A percentile compares a stretch with the other conserved stretches of the same genome.
Evolutionary conservation across 768 basidiomycete genomes (phyloP).

Genomic region (Pleurotus tuber-regium): DNA sequence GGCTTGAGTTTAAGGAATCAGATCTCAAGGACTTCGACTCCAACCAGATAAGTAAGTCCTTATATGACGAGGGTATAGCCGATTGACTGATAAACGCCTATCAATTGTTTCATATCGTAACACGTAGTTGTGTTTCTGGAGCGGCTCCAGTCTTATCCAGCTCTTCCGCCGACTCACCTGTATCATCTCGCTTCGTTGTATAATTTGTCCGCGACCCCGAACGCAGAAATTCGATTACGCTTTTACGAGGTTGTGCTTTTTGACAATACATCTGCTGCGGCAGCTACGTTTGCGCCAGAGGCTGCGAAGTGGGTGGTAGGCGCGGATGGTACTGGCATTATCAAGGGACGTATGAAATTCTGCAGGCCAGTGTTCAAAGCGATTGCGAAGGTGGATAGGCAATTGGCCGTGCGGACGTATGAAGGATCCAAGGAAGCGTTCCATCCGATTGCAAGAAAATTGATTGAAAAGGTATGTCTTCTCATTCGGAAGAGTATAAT

Average conservation of each 20-base stretch:
- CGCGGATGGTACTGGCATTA: slow-evolving; percentile 51
- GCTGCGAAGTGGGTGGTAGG: slow-evolving; percentile 73
- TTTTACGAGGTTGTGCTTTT: slow-evolving; percentile 74
- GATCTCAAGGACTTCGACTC: slow-evolving; percentile 69
- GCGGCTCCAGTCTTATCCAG: slow-evolving; percentile 58
- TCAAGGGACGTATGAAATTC: slow-evolving; percentile 86
- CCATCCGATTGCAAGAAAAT: slow-evolving; percentile 73
- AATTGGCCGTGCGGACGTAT: slow-evolving; percentile 53
- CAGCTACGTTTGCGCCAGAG: slow-evolving; percentile 45
- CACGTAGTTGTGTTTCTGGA: slow-evolving; percentile 79
- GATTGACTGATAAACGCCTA: slow-evolving; percentile 2
- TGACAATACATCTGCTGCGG: slow-evolving; percentile 44
- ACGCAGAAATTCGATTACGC: slow-evolving; percentile 75
- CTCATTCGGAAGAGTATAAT: neutral
- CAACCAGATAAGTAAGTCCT: slow-evolving; percentile 67
- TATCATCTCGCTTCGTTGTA: slow-evolving; percentile 58
- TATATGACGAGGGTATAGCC: neutral
- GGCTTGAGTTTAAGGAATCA: slow-evolving; percentile 50
- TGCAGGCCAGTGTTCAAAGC: slow-evolving; percentile 67
- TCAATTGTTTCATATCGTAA: neutral
- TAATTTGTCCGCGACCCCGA: slow-evolving; percentile 46
- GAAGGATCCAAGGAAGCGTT: slow-evolving; percentile 47
- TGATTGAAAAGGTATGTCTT: slow-evolving; percentile 71
- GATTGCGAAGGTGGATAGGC: slow-evolving; percentile 48
- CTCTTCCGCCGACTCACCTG: slow-evolving; percentile 62